phyloP scores from a whole-genome alignment of 345 rosid species.

The Euclidium syriacum region DNA sequence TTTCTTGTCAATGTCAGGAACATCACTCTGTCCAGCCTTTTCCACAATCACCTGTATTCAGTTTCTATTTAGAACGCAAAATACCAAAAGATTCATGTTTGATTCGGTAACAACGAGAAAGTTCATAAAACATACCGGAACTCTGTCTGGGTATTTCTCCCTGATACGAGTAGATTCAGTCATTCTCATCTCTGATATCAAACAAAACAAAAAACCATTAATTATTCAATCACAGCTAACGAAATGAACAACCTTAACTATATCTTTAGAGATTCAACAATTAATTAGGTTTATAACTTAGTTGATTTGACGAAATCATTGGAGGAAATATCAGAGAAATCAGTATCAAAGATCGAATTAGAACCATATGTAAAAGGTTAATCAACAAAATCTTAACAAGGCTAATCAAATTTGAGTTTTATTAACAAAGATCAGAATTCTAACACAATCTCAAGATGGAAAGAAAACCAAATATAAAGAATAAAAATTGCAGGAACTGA shows the following conservation, averaged over 20 bases:
- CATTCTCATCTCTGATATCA: slow-evolving; percentile 26
- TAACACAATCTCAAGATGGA: neutral
- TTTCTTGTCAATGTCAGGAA: slow-evolving; percentile 78
- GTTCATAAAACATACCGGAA: slow-evolving; percentile 15
- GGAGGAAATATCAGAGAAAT: neutral
- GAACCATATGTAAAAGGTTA: neutral
- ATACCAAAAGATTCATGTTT: neutral
- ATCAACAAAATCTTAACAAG: neutral
- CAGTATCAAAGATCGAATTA: neutral
- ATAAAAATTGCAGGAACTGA: slow-evolving; percentile 18
- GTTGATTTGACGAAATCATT: neutral
- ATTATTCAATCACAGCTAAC: neutral
- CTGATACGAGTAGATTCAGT: slow-evolving; percentile 33
- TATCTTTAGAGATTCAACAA: neutral
- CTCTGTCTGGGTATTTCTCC: slow-evolving; percentile 24
- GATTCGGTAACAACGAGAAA: neutral
- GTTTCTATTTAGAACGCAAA: neutral
- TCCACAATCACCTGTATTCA: slow-evolving; percentile 69
- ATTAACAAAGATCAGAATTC: neutral
- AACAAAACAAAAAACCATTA: slow-evolving; percentile 3
- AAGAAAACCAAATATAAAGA: neutral
- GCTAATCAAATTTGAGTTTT: neutral
- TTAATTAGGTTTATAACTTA: neutral
- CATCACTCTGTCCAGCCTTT: slow-evolving; percentile 73
- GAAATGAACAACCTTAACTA: neutral